Percentiles rank a stretch among this genome's conserved stretches.
Evolutionary conservation across 352 stramenopile genomes (phyloP).

Genomic region (Phytophthora chlamydospora): DNA sequence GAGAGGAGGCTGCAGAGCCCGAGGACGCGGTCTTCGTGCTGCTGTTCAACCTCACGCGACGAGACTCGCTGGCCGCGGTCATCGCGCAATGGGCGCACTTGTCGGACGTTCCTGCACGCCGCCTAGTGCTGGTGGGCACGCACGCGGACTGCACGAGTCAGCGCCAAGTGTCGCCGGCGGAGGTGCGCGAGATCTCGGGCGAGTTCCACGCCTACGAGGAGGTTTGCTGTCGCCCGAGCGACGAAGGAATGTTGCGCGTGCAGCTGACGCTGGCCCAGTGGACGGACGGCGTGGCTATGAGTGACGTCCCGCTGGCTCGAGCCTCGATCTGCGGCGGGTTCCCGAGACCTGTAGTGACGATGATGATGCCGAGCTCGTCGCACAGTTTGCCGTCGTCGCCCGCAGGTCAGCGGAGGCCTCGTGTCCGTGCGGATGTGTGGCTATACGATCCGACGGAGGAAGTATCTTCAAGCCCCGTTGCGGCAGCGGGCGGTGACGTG

Average conservation of each 20-base stretch:
- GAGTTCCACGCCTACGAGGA: constrained; percentile 71
- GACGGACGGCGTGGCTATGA: constrained; percentile 15
- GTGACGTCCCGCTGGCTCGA: constrained; percentile 21
- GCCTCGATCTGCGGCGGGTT: constrained; percentile 41
- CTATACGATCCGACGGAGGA: constrained; percentile 73
- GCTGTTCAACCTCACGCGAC: constrained; percentile 57
- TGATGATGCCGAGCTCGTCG: constrained; percentile 32
- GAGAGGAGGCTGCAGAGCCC: constrained; percentile 16
- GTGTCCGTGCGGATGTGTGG: constrained; percentile 57
- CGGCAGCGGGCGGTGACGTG: constrained; percentile 43
- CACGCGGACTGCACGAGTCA: constrained; percentile 48
- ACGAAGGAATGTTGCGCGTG: constrained; percentile 30
- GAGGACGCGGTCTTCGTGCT: constrained; percentile 49
- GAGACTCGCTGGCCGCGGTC: constrained; percentile 45
- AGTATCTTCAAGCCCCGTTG: constrained; percentile 18
- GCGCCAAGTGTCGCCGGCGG: constrained; percentile 43
- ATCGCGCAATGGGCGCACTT: constrained; percentile 51
- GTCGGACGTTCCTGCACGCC: constrained; percentile 24
- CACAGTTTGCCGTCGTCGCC: constrained; percentile 33
- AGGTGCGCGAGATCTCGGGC: constrained; percentile 50
- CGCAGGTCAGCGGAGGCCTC: constrained; percentile 26
- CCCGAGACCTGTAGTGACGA: constrained; percentile 29
- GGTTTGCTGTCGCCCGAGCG: constrained; percentile 36
- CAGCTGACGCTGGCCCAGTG: constrained; percentile 34
- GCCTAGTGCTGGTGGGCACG: constrained; percentile 59